Base-by-base conservation (phyloP, 805 yeast genomes). In the Schwanniomyces polymorphus region DNA sequence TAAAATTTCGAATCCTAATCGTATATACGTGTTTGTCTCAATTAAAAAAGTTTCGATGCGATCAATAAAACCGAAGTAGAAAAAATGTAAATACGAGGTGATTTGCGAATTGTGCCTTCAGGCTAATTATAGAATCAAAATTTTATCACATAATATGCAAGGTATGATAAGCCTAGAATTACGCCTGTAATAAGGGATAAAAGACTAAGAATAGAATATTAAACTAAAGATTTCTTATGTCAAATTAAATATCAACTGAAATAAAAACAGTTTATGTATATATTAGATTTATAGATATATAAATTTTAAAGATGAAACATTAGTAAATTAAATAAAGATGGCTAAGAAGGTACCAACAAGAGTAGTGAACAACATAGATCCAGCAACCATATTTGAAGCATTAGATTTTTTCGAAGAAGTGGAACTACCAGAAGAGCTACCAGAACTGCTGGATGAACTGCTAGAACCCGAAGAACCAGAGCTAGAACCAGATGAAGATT, bases 301-400 rank as follows among this genome's bases (percentile, higher is more conserved):
- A 25, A 23, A 38, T 11, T 21, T 18, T 38, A 41, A 5, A 18
- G 16, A 27, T 7, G 18, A 16, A 31, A 31, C 35, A 31, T 31
- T 42, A 34, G 10, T 31, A 8, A 17, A 17, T 43, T 63, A 66
- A 46, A 66, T 57, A 50, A 68, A 53, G 28, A 63, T 44, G 27
- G 74, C 62, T 46, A 66, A 47, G 21, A 54, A 55, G 25, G 64
- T 60, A 26, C 65, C 66, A n/a, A 67, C 18, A 37, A 58, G 46
- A 35, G 63, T 50, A 35, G 67, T 52, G 38, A 63, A 38, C 9
- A 62, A 16, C 27, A 55, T 44, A 23, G 57, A 44, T 27, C 58
- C 58, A 42, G 52, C 51, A 23, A 57, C 28, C 41, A 56, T 42
- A 11, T 27, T 29, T 17, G 53, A 31, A 43, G 56, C 65, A 35